These are phyloP conservation scores for Naganishia cerealis DNA, from an alignment of 1,284 basidiomycete species.

Conservation along the genomic window DNA sequence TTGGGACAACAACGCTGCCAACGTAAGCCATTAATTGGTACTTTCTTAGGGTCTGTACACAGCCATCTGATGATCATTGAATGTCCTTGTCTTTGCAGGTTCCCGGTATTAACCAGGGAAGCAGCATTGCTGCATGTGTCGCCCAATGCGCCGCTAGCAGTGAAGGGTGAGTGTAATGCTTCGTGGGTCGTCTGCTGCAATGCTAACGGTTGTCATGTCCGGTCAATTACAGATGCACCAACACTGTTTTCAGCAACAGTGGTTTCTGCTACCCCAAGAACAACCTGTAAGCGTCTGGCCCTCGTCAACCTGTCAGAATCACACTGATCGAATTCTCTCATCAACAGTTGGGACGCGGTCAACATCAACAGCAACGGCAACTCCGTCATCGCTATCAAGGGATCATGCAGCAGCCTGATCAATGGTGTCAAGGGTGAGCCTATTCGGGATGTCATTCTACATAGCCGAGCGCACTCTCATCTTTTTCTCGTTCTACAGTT, in stretches of 20 bases:
- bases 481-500: no score
- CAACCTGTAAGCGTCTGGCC: neutral
- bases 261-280: conserved; percentile 22
- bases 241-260: conserved; percentile 7
- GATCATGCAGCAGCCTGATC: neutral
- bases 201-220: neutral
- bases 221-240: conserved; percentile 24
- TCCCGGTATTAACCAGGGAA: neutral
- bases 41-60: neutral
- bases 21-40: neutral
- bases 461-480: no score
- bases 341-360: conserved; percentile 6
- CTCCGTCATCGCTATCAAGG: neutral
- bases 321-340: neutral
- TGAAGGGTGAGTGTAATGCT: neutral
- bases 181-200: neutral
- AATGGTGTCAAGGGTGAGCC: conserved; percentile 10
- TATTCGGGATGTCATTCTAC: neutral
- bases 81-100: neutral
- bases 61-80: neutral
- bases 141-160: neutral
- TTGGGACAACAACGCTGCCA: conserved; percentile 21
- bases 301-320: neutral
- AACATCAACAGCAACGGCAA: conserved; percentile 5
- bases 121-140: conserved; percentile 5